Evolutionary conservation across 1,139 yeast species (phyloP).

Genomic region (Suhomyces wounanorum): DNA sequence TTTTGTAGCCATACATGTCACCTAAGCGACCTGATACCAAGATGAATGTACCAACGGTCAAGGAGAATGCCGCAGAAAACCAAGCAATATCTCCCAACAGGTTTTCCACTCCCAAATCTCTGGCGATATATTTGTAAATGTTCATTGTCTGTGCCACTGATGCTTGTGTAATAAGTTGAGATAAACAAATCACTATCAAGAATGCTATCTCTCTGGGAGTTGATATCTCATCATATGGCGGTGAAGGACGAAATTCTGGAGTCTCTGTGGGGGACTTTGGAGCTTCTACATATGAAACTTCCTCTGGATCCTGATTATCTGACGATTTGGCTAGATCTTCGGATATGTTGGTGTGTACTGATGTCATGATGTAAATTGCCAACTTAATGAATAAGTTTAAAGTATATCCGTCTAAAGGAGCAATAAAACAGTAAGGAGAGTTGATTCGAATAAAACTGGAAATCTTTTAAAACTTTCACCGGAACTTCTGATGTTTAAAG

Average conservation of each 20-base stretch:
- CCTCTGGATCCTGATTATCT: not conserved
- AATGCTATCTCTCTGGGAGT: conserved; percentile 23
- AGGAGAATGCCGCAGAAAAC: conserved; percentile 60
- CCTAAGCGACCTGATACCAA: conserved; percentile 63
- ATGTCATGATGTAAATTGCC: not conserved
- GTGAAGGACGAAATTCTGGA: conserved; percentile 1
- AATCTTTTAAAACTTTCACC: no score
- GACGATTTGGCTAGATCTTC: not conserved
- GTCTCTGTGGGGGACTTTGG: not conserved
- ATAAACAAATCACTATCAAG: conserved; percentile 32
- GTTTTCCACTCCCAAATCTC: conserved; percentile 35
- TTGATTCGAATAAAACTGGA: no score
- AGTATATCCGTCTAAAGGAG: no score
- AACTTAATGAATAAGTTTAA: no score
- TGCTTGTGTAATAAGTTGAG: conserved; percentile 55
- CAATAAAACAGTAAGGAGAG: no score
- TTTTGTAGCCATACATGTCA: conserved; percentile 62
- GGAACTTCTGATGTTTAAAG: no score
- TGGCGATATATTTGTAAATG: conserved; percentile 37
- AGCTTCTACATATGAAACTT: not conserved
- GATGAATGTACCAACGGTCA: conserved; percentile 65
- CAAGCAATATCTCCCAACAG: conserved; percentile 52
- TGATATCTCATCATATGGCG: conserved; percentile 20
- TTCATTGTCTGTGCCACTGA: conserved; percentile 49
- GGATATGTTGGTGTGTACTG: not conserved